phyloP scores from a whole-genome alignment of 2,329 filamentous ascomycete genomes.

The Paraphaeosphaeria sporulosa region DNA sequence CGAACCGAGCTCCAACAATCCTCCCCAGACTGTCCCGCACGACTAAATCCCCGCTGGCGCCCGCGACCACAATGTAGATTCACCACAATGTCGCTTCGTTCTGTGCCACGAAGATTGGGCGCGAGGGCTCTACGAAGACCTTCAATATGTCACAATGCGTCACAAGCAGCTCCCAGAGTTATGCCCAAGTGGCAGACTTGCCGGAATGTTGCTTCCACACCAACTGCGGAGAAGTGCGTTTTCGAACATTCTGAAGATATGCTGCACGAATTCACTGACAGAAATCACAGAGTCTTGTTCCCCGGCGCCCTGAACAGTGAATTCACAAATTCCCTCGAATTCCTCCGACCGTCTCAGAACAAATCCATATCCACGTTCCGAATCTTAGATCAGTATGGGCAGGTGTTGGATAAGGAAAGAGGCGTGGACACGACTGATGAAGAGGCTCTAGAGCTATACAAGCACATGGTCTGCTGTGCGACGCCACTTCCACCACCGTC shows the following conservation, averaged over 20 bases:
- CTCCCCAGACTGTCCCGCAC: conserved; percentile 28
- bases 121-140: conserved; percentile 23
- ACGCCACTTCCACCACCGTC: neutral
- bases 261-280: neutral
- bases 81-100: conserved; percentile 45
- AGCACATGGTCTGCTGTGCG: conserved; percentile 67
- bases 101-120: conserved; percentile 36
- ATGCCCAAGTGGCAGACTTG: conserved; percentile 52
- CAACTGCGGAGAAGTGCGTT: conserved; percentile 66
- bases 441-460: conserved; percentile 68
- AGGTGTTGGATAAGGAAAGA: conserved; percentile 77
- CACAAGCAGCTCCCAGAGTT: conserved; percentile 16
- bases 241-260: neutral
- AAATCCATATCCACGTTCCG: conserved; percentile 89
- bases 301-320: conserved; percentile 95
- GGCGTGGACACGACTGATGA: conserved; percentile 69
- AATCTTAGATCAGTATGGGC: conserved; percentile 87
- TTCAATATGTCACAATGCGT: conserved; percentile 25
- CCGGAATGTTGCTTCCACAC: conserved; percentile 65
- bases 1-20: conserved; percentile 32
- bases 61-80: conserved; percentile 31
- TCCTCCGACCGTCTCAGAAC: conserved; percentile 75
- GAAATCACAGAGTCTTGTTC: conserved; percentile 67
- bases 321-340: conserved; percentile 82
- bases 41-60: conserved; percentile 30